phyloP scores from a whole-genome alignment of 495 filamentous ascomycete species.

The Rusavskia elegans region DNA sequence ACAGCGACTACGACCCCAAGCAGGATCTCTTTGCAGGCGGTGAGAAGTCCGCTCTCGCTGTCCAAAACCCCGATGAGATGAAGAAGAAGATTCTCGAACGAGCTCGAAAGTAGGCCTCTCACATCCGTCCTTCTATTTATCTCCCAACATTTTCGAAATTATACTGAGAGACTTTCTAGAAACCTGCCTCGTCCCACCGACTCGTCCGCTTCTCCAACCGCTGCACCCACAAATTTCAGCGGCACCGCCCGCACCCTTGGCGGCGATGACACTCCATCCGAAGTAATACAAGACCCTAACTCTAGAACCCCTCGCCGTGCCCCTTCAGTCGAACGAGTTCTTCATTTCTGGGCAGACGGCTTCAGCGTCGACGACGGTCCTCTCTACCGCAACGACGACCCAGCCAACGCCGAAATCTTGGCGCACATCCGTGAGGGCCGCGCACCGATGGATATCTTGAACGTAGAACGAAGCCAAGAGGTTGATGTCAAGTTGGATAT shows the following conservation, averaged over 20 bases:
- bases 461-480: constrained; percentile 68
- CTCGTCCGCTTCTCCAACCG: constrained; percentile 51
- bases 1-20: constrained; percentile 44
- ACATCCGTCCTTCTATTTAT: neutral
- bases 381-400: constrained; percentile 80
- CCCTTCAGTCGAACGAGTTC: constrained; percentile 43
- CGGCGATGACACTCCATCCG: constrained; percentile 71
- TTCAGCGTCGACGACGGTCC: constrained; percentile 91
- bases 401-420: constrained; percentile 64
- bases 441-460: constrained; percentile 78
- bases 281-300: constrained; percentile 49
- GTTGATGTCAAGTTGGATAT: constrained; percentile 83
- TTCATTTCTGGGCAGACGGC: constrained; percentile 88
- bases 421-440: constrained; percentile 73
- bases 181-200: constrained; percentile 42
- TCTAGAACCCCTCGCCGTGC: constrained; percentile 26
- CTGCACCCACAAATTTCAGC: constrained; percentile 60
- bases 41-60: constrained; percentile 90
- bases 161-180: constrained; percentile 19
- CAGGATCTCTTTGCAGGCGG: constrained; percentile 87
- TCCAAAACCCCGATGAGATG: constrained; percentile 72
- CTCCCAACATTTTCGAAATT: neutral
- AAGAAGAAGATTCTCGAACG: constrained; percentile 68
- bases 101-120: constrained; percentile 48
- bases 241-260: constrained; percentile 78